phyloP scores from a whole-genome alignment of 176 grass and related monocot species.

The Pontederia crassipes region DNA sequence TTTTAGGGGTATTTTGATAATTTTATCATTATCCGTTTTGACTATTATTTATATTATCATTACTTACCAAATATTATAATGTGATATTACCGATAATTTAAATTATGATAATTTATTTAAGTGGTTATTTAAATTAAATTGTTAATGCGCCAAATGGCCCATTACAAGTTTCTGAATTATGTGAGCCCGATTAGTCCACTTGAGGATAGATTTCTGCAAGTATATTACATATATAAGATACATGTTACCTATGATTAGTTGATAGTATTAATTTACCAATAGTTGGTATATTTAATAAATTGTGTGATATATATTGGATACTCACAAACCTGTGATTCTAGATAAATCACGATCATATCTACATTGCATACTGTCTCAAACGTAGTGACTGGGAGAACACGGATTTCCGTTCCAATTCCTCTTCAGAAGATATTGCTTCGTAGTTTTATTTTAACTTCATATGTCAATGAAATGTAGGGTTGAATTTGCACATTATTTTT shows the following conservation, averaged over 20 bases:
- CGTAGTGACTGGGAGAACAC: slow-evolving; percentile 30
- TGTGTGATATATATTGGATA: slow-evolving; percentile 14
- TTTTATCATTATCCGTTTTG: no score
- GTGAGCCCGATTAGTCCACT: slow-evolving; percentile 38
- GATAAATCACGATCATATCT: slow-evolving; percentile 19
- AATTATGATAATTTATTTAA: no score
- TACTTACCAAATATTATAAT: no score
- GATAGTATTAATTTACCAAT: neutral
- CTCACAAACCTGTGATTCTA: slow-evolving; percentile 43
- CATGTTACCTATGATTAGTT: neutral
- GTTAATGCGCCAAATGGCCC: neutral
- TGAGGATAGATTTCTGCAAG: slow-evolving; percentile 31
- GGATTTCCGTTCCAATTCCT: slow-evolving; percentile 66
- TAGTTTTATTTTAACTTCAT: no score
- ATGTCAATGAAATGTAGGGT: no score
- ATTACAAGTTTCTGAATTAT: slow-evolving; percentile 38
- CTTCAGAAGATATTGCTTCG: slow-evolving; percentile 24
- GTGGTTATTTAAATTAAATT: no score
- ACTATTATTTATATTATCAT: no score
- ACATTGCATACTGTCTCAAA: slow-evolving; percentile 45
- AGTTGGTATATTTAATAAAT: neutral
- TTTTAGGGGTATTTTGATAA: no score
- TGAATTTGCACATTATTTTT: no score
- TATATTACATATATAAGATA: no score
- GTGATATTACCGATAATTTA: no score